Evolutionary conservation across 2,329 filamentous ascomycete species (phyloP).

Genomic region (Arthrobotrys conoides): DNA sequence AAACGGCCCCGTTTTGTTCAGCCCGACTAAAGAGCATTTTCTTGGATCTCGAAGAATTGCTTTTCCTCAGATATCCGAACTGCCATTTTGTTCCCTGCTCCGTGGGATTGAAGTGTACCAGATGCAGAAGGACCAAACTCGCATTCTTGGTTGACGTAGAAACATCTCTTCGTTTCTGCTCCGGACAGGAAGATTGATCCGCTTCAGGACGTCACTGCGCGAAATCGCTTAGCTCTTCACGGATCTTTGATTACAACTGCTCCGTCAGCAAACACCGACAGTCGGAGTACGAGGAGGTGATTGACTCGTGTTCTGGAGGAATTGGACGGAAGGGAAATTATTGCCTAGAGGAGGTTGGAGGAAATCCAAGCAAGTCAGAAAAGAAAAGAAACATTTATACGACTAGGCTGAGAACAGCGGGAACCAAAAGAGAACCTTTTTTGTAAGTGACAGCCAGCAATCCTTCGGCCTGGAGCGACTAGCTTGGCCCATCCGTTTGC

Average conservation of each 20-base stretch:
- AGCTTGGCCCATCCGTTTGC: conserved; percentile 40
- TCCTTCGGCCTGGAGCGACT: conserved; percentile 13
- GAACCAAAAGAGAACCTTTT: conserved; percentile 47
- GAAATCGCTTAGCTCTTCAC: conserved; percentile 53
- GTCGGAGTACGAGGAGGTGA: conserved; percentile 17
- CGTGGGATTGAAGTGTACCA: conserved; percentile 42
- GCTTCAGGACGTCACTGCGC: conserved; percentile 37
- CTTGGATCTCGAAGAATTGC: conserved; percentile 28
- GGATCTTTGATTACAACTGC: conserved; percentile 44
- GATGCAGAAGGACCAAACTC: conserved; percentile 59
- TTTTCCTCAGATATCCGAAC: conserved; percentile 36
- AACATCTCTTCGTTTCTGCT: conserved; percentile 30
- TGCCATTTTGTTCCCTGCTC: conserved; percentile 37
- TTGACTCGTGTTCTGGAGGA: conserved; percentile 47
- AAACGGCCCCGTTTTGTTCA: conserved; percentile 30
- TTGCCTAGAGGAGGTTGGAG: conserved; percentile 57
- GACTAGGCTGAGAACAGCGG: conserved; percentile 49
- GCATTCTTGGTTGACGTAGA: conserved; percentile 60
- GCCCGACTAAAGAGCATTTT: conserved; percentile 38
- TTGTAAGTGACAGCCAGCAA: conserved; percentile 30
- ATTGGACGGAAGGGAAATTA: conserved; percentile 53
- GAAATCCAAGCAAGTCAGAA: conserved; percentile 26
- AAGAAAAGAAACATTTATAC: conserved; percentile 35
- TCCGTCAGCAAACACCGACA: conserved; percentile 51
- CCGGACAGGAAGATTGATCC: conserved; percentile 50